These are phyloP conservation scores for Fusarium pseudograminearum DNA, from an alignment of 2,329 filamentous ascomycete genomes.

Conservation along the genomic window DNA sequence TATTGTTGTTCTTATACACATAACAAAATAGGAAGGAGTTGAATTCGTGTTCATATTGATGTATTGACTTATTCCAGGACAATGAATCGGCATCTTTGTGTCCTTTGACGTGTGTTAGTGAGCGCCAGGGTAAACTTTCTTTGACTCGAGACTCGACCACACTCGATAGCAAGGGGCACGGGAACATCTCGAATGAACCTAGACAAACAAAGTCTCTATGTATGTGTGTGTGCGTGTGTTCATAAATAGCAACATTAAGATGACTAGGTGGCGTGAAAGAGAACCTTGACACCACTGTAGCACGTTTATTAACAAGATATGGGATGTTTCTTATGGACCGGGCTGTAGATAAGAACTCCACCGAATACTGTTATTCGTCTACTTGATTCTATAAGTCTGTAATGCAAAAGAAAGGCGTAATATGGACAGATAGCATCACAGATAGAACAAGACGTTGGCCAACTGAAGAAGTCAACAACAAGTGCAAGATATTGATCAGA, in stretches of 20 bases:
- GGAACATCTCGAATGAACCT: background rate
- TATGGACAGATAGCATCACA: background rate
- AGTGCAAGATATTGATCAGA: background rate
- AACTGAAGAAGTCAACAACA: background rate
- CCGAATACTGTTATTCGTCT: background rate
- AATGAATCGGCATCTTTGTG: background rate
- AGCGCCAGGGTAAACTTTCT: background rate
- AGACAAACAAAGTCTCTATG: background rate
- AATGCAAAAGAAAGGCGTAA: background rate
- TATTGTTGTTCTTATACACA: background rate
- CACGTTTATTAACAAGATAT: background rate
- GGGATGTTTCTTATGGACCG: background rate
- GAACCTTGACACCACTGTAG: background rate
- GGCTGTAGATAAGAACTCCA: background rate
- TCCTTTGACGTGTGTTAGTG: conserved; percentile 1
- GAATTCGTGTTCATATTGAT: background rate
- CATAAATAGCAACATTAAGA: background rate
- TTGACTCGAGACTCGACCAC: background rate
- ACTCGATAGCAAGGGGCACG: background rate
- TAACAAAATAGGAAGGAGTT: background rate
- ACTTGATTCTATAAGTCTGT: background rate
- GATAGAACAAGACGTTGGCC: no score
- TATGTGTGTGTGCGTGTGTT: background rate
- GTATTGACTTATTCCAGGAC: background rate
- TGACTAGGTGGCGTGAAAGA: background rate